Percentiles rank a stretch among this genome's conserved stretches.
Evolutionary conservation across 371 early-diverging fungal genomes (phyloP).

Genomic region (Syncephalastrum racemosum): DNA sequence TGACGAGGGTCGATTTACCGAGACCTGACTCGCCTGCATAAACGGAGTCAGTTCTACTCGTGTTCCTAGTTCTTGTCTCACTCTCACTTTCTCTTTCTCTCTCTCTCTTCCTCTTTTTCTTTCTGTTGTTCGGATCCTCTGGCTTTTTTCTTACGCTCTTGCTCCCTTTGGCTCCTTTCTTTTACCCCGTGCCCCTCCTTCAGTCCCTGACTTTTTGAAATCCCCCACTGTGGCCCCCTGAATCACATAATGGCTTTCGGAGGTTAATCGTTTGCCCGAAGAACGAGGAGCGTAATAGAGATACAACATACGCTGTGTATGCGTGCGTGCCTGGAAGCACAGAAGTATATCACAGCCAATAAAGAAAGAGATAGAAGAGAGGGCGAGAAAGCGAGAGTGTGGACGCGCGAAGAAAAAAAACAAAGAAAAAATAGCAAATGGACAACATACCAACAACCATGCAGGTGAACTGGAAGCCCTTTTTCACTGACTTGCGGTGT

Average conservation of each 20-base stretch:
- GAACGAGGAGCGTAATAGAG: background rate
- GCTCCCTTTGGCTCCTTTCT: conserved; percentile 3
- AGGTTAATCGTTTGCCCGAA: conserved; percentile 1
- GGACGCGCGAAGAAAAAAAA: too few species aligned
- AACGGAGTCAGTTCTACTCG: too few species aligned
- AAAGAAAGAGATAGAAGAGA: background rate
- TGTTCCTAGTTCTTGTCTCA: conserved; percentile 5
- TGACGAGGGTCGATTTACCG: conserved; percentile 99
- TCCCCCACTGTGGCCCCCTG: background rate
- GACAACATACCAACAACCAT: conserved; percentile 92
- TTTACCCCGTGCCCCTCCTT: background rate
- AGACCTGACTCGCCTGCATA: conserved; percentile 92
- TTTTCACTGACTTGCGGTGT: conserved; percentile 96
- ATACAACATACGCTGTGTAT: too few species aligned
- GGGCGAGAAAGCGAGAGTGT: too few species aligned
- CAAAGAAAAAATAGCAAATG: background rate
- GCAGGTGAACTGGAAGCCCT: conserved; percentile 98
- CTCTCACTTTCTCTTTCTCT: conserved; percentile 3
- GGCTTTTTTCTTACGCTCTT: background rate
- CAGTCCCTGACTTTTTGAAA: conserved; percentile 3
- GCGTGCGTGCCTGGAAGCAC: too few species aligned
- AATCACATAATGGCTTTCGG: background rate
- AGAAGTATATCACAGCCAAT: background rate
- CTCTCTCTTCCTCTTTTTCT: background rate
- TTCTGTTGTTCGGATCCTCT: background rate